Evolutionary conservation across 441 rosid genomes (phyloP).

Genomic region (Corymbia calophylla): DNA sequence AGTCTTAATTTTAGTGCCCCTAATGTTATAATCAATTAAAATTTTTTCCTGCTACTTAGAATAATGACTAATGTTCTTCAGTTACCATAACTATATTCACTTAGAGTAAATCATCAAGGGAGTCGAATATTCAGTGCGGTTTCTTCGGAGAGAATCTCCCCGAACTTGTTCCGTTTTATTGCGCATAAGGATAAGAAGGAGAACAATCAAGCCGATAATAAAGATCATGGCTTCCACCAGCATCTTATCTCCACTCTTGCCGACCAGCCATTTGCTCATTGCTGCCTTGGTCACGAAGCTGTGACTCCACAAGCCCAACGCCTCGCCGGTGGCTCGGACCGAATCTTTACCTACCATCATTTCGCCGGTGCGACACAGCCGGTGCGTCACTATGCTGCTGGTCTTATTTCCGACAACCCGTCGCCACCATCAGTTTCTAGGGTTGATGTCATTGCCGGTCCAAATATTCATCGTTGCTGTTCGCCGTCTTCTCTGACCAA

Average conservation of each 20-base stretch:
- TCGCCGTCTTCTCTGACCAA: fast-evolving
- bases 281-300: not conserved
- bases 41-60: too few species aligned
- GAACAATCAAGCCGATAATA: too few species aligned
- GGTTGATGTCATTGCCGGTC: not conserved
- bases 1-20: too few species aligned
- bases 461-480: not conserved
- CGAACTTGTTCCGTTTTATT: too few species aligned
- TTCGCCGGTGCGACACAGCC: not conserved
- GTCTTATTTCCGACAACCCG: too few species aligned
- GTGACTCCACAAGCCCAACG: not conserved
- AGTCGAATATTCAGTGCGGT: too few species aligned
- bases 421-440: not conserved
- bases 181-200: too few species aligned
- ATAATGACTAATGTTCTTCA: too few species aligned
- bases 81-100: too few species aligned
- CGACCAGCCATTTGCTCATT: not conserved
- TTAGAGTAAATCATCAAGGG: too few species aligned
- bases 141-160: too few species aligned
- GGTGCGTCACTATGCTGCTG: fast-evolving
- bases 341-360: not conserved
- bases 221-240: not conserved
- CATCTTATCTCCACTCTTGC: not conserved
- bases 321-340: not conserved
- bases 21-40: too few species aligned